Base-by-base conservation (phyloP, 495 filamentous ascomycete species). In the Aspergillus coremiiformis region DNA sequence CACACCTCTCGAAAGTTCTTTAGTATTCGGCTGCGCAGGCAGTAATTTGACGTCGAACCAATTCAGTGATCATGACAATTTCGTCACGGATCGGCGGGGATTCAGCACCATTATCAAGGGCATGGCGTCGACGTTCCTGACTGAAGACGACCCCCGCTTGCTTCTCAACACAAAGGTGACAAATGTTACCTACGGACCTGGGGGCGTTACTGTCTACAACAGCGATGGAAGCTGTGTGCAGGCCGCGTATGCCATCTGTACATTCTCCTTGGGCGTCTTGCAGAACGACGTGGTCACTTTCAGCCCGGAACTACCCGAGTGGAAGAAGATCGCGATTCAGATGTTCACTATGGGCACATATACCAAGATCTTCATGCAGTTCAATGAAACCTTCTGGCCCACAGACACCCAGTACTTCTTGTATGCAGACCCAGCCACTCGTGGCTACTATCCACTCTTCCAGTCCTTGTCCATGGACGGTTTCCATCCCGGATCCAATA, bases 351-450 rank as follows among this genome's bases (percentile, higher is more conserved):
- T 90, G 79, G 84, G 80, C 21, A 89, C 82, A 1, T 90, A 89
- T 70, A 89, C 84, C 49, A 89, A 89, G 59, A 82, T 89, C 55
- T 89, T 89, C 72, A 65, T 88, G 11, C 84, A 86, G 49, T 90
- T 89, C 64, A 75, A 79, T 51, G 67, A 83, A 30, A 79, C 80
- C 5, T 90, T 87, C 68, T 90, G 86, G 86, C 78, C 84, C 42
- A 59, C 58, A 5, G 71, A 82, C 20, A 82, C 80, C 3, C 77
- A 89, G 59, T 88, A 80, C 68, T 80, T 84, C 60, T 77, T 90
- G 11, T 89, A 89, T 60, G 85, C 86, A 10, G 77, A 80, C 45
- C 76, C 82, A 0, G 68, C 65, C 11, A 68, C 66, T 24, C 75
- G 86, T 17, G 86, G 86, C 33, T 85, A 82, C 63, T 88, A 84